Evolutionary conservation across 345 rosid species (phyloP).

Genomic region (Bretschneidera sinensis): DNA sequence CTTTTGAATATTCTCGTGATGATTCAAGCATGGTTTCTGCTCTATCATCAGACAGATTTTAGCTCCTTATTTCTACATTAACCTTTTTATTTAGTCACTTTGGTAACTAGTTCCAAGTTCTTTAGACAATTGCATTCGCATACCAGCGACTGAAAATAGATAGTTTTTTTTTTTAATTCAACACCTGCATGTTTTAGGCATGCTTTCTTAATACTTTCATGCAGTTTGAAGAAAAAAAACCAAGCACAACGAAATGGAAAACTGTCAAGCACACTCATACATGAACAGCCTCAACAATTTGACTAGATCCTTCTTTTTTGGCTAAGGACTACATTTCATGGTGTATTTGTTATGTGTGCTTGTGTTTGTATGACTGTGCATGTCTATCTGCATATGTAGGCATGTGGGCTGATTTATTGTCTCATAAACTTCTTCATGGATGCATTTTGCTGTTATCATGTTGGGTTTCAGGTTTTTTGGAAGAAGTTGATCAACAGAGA

Average conservation of each 20-base stretch:
- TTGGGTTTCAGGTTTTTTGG: constrained; percentile 40
- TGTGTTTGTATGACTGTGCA: neutral
- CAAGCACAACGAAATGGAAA: neutral
- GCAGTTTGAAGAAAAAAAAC: neutral
- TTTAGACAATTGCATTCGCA: too few relatives aligned
- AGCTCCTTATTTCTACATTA: too few relatives aligned
- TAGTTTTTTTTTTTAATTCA: too few relatives aligned
- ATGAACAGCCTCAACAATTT: too few relatives aligned
- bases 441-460: neutral
- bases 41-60: neutral
- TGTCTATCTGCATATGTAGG: neutral
- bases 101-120: too few relatives aligned
- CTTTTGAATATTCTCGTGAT: neutral
- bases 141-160: too few relatives aligned
- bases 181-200: too few relatives aligned
- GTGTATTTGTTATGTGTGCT: neutral
- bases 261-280: neutral
- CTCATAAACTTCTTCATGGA: neutral
- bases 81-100: too few relatives aligned
- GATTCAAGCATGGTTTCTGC: neutral
- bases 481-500: constrained; percentile 34
- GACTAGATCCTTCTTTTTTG: too few relatives aligned
- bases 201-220: too few relatives aligned
- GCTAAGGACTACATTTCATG: neutral
- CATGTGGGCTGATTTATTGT: neutral